Evolutionary conservation across 148 eudicot species (phyloP).

Genomic region (Heliamphora exappendiculata): DNA sequence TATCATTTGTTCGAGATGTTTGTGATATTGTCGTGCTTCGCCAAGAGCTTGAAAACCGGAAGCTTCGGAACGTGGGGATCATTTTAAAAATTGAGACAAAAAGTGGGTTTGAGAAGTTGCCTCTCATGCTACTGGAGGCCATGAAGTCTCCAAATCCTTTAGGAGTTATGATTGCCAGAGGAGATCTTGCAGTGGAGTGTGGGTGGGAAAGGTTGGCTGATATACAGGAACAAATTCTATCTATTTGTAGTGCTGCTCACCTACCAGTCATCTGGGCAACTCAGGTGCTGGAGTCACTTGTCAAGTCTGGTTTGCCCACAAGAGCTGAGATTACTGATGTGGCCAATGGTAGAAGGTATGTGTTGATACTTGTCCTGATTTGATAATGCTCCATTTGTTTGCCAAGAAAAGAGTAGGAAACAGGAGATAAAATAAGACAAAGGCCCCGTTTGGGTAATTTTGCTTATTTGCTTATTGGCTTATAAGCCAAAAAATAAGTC

Average conservation of each 20-base stretch:
- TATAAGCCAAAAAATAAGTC: too few relatives aligned
- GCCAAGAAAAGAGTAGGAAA: background rate
- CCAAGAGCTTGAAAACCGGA: slow-evolving; percentile 37
- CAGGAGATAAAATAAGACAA: too few relatives aligned
- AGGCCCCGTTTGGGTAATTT: too few relatives aligned
- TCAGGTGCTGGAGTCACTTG: slow-evolving; percentile 43
- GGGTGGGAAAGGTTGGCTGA: slow-evolving; percentile 50
- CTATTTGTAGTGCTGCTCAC: slow-evolving; percentile 46
- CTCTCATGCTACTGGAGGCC: slow-evolving; percentile 44
- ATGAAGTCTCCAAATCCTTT: slow-evolving; percentile 49
- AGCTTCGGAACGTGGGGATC: slow-evolving; percentile 28
- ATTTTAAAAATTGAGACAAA: slow-evolving; percentile 39
- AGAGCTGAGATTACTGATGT: slow-evolving; percentile 46
- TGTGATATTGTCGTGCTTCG: slow-evolving; percentile 30
- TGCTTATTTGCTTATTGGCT: too few relatives aligned
- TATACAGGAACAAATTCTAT: slow-evolving; percentile 47
- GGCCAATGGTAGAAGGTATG: slow-evolving; percentile 34
- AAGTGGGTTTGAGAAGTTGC: slow-evolving; percentile 42
- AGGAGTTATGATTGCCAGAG: slow-evolving; percentile 65
- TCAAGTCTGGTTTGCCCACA: slow-evolving; percentile 39
- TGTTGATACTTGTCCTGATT: background rate
- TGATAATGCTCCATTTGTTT: background rate
- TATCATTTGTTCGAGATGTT: slow-evolving; percentile 48
- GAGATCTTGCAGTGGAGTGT: slow-evolving; percentile 60
- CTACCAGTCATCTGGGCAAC: slow-evolving; percentile 39